A percentile compares a stretch with the other conserved stretches of the same genome.
These are phyloP conservation scores for Nematocida sp. DNA, from an alignment of 371 early-diverging fungal genomes.

Conservation along the genomic window DNA sequence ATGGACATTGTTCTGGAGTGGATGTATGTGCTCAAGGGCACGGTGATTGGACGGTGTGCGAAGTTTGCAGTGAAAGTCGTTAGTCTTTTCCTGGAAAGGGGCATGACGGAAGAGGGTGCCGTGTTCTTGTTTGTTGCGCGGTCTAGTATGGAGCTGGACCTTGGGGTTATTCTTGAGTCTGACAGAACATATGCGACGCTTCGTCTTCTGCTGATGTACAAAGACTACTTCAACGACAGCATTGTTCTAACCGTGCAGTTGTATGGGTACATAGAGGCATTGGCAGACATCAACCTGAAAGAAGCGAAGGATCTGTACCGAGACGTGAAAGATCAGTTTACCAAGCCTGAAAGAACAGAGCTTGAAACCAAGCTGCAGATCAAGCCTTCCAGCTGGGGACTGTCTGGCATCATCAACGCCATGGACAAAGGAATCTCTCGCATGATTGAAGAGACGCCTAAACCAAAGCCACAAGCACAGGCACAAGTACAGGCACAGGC, in stretches of 20 bases:
- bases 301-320: constrained; percentile 26
- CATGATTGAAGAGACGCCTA: constrained; percentile 11
- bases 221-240: neutral
- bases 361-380: constrained; percentile 14
- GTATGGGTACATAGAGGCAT: neutral
- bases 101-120: neutral
- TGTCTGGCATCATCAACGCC: constrained; percentile 34
- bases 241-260: neutral
- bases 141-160: neutral
- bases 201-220: neutral
- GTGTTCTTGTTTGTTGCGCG: neutral
- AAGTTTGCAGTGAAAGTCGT: neutral
- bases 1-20: neutral
- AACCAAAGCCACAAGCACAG: neutral
- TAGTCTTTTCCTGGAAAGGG: neutral
- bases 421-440: constrained; percentile 34
- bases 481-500: neutral
- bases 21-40: neutral
- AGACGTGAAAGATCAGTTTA: constrained; percentile 25
- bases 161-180: neutral
- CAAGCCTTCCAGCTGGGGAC: constrained; percentile 18
- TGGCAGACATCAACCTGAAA: neutral
- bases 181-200: too few species aligned
- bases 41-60: neutral
- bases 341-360: neutral